Evolutionary conservation across 2,329 filamentous ascomycete species (phyloP), one percentile per base, ranked within the genome.

Genomic region (Fusarium mundagurra): DNA sequence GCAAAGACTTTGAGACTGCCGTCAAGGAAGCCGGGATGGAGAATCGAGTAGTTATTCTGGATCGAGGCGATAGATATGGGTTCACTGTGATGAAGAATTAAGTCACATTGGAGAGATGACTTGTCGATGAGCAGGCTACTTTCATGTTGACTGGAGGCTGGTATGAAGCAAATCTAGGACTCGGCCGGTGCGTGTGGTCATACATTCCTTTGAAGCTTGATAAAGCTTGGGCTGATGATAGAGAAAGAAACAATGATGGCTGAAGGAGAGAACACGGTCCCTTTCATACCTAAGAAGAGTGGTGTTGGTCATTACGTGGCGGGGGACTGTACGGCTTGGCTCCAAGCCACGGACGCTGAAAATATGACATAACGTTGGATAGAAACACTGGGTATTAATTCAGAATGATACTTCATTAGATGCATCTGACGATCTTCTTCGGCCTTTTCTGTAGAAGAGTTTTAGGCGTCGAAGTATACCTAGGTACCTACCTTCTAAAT

Each of bases 41-140:
- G 20, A 82, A 87, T 6, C 86, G 86, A 73, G 89, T 92, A 6
- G 86, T 92, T 8, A 91, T 91, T 83, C 78, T 92, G 64, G 89
- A 92, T 47, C 67, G 73, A 29, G 70, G 73, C 2, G 73, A 76
- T n/a, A 63, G 31, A 41, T 72, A 75, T 47, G 27, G 45, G 45
- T 75, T 75, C 20, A 33, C 61, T 8, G 70, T 73, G 4, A 61
- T 12, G 24, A 57, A 45, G 22, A 20, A n/a, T 8, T 51, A 59
- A 63, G 3, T 27, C n/a, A 54, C 34, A 38, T 39, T 29, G 51
- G 51, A 54, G 24, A 38, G 24, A 17, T 27, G n/a, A 14, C n/a
- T 29, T 16, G 20, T 54, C 14, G 11, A 54, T 29, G 24, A 39
- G 34, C 51, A 54, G 16, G 24, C 51, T 54, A n/a, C 51, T 29